Evolutionary conservation across 2,329 filamentous ascomycete species (phyloP).

Genomic region (Colletotrichum sp.): DNA sequence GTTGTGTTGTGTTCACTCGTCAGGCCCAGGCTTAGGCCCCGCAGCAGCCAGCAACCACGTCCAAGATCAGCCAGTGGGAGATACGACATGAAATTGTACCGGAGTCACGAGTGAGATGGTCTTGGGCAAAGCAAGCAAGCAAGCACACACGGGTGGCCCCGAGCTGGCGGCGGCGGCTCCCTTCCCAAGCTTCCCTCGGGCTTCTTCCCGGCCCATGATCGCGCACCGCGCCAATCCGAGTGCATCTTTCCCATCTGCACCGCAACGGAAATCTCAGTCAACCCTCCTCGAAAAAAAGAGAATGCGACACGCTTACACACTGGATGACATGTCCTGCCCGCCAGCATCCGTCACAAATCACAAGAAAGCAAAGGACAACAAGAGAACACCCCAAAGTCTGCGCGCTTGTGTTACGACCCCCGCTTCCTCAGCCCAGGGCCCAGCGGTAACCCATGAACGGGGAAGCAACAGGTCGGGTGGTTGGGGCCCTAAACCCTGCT

Average conservation of each 20-base stretch:
- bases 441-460: slow-evolving; percentile 6
- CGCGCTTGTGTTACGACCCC: neutral
- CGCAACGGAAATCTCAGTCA: neutral
- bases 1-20: neutral
- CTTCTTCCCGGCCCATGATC: neutral
- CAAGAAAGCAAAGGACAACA: neutral
- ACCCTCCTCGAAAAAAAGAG: neutral
- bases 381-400: neutral
- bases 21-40: neutral
- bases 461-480: neutral
- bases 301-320: neutral
- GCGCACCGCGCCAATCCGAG: neutral
- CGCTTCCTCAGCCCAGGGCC: neutral
- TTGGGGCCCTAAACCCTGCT: slow-evolving; percentile 8
- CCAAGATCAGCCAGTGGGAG: neutral
- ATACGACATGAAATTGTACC: neutral
- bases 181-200: neutral
- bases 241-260: neutral
- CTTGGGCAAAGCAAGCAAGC: neutral
- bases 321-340: neutral
- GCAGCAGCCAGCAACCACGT: neutral
- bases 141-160: neutral
- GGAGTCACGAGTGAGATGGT: neutral
- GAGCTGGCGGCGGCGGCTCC: neutral
- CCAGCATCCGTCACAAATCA: neutral